phyloP scores from a whole-genome alignment of 495 filamentous ascomycete genomes.

The Podospora sp. region DNA sequence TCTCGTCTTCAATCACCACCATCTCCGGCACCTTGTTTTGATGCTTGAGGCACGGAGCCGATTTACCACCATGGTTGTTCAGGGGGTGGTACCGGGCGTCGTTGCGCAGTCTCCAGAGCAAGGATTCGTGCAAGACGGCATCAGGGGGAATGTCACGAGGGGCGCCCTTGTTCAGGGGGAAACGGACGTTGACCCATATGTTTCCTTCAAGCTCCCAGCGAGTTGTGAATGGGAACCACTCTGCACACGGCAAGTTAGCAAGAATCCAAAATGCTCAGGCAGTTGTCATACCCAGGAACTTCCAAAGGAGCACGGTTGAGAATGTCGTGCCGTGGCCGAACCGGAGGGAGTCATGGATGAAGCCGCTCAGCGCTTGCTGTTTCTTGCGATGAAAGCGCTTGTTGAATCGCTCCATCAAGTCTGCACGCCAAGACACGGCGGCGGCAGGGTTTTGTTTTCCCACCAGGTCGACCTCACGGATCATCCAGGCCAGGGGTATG shows the following conservation, averaged over 20 bases:
- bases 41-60: conserved; percentile 19
- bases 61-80: conserved; percentile 23
- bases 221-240: conserved; percentile 21
- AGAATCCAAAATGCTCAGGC: no score
- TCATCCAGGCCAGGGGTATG: conserved; percentile 26
- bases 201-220: conserved; percentile 22
- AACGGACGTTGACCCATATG: conserved; percentile 20
- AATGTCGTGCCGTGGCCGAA: conserved; percentile 21
- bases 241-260: background rate
- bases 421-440: conserved; percentile 16
- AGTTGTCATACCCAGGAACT: conserved; percentile 20
- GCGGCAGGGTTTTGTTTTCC: conserved; percentile 14
- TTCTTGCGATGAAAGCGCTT: conserved; percentile 13
- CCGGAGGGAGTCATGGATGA: conserved; percentile 19
- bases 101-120: conserved; percentile 16
- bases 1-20: background rate
- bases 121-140: conserved; percentile 22
- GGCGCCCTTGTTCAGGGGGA: conserved; percentile 21
- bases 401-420: conserved; percentile 18
- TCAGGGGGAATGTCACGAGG: conserved; percentile 21
- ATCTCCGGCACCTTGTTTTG: conserved; percentile 1
- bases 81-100: conserved; percentile 10
- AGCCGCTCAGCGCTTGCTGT: conserved; percentile 8
- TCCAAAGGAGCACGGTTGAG: conserved; percentile 21
- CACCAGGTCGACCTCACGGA: conserved; percentile 21